Evolutionary conservation across 1,284 basidiomycete genomes (phyloP), one percentile per base, ranked within the genome.

Genomic region (Cryptococcus wingfieldii): DNA sequence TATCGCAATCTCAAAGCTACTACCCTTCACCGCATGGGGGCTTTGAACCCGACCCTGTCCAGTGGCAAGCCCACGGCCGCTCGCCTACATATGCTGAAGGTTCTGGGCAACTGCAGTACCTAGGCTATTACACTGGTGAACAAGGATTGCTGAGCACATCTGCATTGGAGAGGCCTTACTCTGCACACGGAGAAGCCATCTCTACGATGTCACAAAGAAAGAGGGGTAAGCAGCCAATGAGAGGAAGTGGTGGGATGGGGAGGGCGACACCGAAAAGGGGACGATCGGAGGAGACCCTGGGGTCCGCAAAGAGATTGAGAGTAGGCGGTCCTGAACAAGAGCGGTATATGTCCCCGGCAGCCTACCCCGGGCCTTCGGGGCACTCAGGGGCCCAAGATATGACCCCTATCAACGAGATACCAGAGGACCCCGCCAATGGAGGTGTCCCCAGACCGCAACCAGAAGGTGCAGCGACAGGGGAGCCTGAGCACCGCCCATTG

Each of bases 191-290:
- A 63, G 42, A 19, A 7, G 39, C 23, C 23, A 23, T 13, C 9
- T 7, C 42, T 23, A 12, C 25, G n/a, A n/a, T 31, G 46, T 28
- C 25, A 5, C 62, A 62, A 45, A 38, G 56, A 28, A 62, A 60
- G 39, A 52, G 55, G 23, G 61, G 39, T 50, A 47, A 49, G 47
- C 49, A 57, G 31, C 18, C 39, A 14, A 45, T 34, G 12, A 58
- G 52, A 63, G 3, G 53, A 49, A 13, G 52, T 53, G 5, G 28
- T 47, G 2, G 58, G 53, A 14, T 60, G 59, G 44, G 49, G 52
- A 18, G n/a, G 62, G 12, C 61, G 64, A 49, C 67, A 14, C 67
- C 65, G 2, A 66, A 65, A 42, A 44, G 63, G 41, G 27, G 43
- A 4, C 61, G 47, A 44, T 51, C 28, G 25, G 45, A 41, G 47